Conservation (phyloP, 139 green algal genomes). For the Tetraselmis striata region DNA sequence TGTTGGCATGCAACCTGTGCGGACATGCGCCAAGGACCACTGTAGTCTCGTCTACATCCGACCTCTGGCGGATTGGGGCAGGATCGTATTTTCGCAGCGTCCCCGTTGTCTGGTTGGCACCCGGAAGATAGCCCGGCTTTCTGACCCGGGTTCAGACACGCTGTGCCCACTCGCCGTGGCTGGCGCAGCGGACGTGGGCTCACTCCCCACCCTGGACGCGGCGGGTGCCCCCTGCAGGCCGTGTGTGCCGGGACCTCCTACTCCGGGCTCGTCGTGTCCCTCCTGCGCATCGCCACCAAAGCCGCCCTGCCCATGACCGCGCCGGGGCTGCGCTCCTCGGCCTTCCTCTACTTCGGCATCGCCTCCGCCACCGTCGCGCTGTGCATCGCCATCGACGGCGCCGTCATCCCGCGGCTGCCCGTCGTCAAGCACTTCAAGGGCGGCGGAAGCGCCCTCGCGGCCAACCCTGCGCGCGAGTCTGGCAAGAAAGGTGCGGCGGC, state of each 20-base stretch:
- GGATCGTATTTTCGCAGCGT: neutral
- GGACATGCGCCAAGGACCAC: too few species aligned
- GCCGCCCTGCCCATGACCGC: conserved; percentile 38
- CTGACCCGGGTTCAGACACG: too few species aligned
- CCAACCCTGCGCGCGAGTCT: too few species aligned
- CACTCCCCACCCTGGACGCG: neutral
- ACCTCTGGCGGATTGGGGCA: too few species aligned
- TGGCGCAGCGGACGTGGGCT: too few species aligned
- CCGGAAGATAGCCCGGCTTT: too few species aligned
- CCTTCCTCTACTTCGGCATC: conserved; percentile 54
- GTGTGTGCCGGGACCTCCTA: conserved; percentile 59
- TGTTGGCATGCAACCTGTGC: too few species aligned
- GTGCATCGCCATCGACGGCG: conserved; percentile 40
- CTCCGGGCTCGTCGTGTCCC: conserved; percentile 57
- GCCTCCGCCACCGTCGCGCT: conserved; percentile 23
- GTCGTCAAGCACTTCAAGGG: conserved; percentile 15
- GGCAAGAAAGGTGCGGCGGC: too few species aligned
- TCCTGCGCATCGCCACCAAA: conserved; percentile 65
- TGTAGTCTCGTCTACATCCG: too few species aligned
- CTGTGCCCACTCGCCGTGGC: too few species aligned
- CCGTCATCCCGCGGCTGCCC: conserved; percentile 29
- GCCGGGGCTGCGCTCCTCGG: conserved; percentile 31
- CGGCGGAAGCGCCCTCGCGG: too few species aligned
- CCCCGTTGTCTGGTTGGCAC: too few species aligned
- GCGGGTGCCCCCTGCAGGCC: conserved; percentile 32